Base-by-base conservation (phyloP, 2,329 filamentous ascomycete genomes). In the Pseudopithomyces maydicus region DNA sequence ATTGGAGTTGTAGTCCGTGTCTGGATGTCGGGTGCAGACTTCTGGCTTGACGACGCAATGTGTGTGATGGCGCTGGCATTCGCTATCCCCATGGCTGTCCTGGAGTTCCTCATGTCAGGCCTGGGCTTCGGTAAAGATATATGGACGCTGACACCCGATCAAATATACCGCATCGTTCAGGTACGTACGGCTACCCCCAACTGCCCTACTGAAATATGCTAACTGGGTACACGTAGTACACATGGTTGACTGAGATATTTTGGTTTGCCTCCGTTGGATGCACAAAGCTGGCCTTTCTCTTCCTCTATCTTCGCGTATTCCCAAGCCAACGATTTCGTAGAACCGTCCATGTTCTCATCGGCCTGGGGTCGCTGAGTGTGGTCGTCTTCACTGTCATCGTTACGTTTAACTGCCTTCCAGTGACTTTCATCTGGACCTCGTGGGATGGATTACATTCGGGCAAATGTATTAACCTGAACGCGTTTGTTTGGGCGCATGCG, bases 81-180 rank as follows among this genome's bases (percentile, higher is more conserved):
- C 17, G 55, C 58, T 17, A 36, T 59, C 3, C 62, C 62, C 3
- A 60, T 67, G 45, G 59, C 47, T 12, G 41, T 58, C 6, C 46
- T 62, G 10, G 55, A 64, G 43, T 51, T 60, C 15, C 36, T 56
- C 11, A 59, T 55, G 41, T 50, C 54, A 12, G 17, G 36, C 10
- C 43, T 59, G 2, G 82, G 82, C 0, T 70, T 84, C 12, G 81
- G 82, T 2, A 76, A 70, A 15, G 82, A 85, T 52, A 75, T 83
- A 17, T 85, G 82, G 82, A 81, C 79, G 0, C 58, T 84, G 2
- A 57, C 72, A 0, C 62, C 70, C 0, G 63, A 72, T 0, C 65
- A 76, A 17, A 76, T 85, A 39, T 80, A 76, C n/a, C 61, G 62
- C 0, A 81, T 84, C 20, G 64, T 53, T 14, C 26, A 53, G 26